Conservation (phyloP, 1,139 yeast species). For the Meyerozyma sp. region DNA sequence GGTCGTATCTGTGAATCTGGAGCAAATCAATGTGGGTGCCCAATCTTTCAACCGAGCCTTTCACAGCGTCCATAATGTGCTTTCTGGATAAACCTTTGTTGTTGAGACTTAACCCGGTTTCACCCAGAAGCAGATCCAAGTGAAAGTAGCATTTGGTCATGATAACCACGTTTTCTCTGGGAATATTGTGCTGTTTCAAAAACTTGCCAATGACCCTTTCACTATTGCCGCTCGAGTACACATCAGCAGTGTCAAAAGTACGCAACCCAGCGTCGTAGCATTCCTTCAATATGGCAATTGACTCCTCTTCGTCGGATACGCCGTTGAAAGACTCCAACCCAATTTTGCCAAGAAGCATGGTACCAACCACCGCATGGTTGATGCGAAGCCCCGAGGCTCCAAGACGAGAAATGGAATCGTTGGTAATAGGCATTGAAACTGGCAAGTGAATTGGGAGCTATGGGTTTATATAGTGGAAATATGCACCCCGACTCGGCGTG, state of each 20-base stretch:
- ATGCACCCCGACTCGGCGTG: no score
- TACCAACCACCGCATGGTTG: slow-evolving; percentile 1
- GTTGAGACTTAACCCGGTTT: slow-evolving; percentile 7
- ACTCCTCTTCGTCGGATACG: neutral
- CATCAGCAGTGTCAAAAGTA: slow-evolving; percentile 51
- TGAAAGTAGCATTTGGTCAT: slow-evolving; percentile 3
- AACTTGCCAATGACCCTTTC: slow-evolving; percentile 40
- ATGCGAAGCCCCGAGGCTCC: neutral
- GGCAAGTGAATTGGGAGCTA: no score
- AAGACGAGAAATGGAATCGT: neutral
- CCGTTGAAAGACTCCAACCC: neutral
- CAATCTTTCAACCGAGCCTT: slow-evolving; percentile 41
- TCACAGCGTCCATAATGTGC: slow-evolving; percentile 49
- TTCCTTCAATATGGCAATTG: slow-evolving; percentile 8
- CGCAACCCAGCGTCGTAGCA: slow-evolving; percentile 48
- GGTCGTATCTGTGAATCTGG: slow-evolving; percentile 49
- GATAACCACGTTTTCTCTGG: slow-evolving; percentile 44
- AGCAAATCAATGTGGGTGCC: slow-evolving; percentile 48
- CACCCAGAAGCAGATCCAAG: neutral
- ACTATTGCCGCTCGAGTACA: slow-evolving; percentile 40
- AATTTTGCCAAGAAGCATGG: neutral
- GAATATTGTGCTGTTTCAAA: slow-evolving; percentile 34
- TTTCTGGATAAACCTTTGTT: slow-evolving; percentile 45
- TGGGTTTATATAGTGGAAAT: no score
- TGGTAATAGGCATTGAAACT: neutral